Base-by-base conservation (phyloP, 352 stramenopile species). In the Phytopythium ostracodes region DNA sequence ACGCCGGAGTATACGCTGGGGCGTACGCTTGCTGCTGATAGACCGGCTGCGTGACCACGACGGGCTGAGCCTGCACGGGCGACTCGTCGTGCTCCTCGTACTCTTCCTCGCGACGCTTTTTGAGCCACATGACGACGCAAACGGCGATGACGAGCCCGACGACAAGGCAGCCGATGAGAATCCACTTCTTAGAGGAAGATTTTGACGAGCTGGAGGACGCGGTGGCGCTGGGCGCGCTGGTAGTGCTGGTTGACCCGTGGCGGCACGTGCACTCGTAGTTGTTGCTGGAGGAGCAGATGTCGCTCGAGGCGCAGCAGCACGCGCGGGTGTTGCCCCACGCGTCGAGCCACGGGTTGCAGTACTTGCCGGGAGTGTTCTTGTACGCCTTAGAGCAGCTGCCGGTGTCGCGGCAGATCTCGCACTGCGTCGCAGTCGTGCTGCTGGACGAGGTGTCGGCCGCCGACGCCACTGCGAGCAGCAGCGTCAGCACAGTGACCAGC, bases 331-430 rank as follows among this genome's bases (percentile, higher is more conserved):
- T 65, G 35, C 56, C 72, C 7, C 60, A 62, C 31, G 61, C 56
- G 67, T 79, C 72, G 51, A 88, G 65, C 75, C 73, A 91, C 38
- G 68, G 67, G 42, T 75, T 70, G 62, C 79, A 88, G 62, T 72
- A 91, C 54, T 84, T 52, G 10, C 77, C 81, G 0, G 22, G 47
- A 12, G 47, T 36, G 22, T 54, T 38, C 49, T 83, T 68, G 65
- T 79, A 91, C 25, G 79, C 81, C 47, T 72, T 60, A 27, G 57
- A 64, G 66, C 81, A 90, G 40, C 80, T 67, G 24, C 67, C 70
- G 3, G 66, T 59, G 56, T 83, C 76, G 31, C 71, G 69, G 56
- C 79, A 89, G 55, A 83, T 64, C 62, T 89, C 71, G 54, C 79
- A 87, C 40, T 73, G 53, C 8, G 68, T 68, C 53, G 63, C 55